Evolutionary conservation across 2,329 filamentous ascomycete species (phyloP), one percentile per base, ranked within the genome.

Genomic region (Fusarium secorum): DNA sequence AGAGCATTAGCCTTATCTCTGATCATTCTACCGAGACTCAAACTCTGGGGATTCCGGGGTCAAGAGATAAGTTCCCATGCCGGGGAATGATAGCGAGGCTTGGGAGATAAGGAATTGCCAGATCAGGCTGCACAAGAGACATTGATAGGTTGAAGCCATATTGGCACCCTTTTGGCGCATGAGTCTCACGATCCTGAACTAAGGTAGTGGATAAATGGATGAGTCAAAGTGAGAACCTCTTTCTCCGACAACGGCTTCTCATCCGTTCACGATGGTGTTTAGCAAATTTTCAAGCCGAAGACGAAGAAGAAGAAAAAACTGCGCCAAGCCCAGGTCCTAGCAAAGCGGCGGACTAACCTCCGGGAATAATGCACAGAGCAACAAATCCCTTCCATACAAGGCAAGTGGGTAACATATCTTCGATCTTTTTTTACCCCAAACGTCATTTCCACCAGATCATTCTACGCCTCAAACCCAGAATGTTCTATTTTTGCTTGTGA

Each of bases 31-130:
- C 45, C 48, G 52, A 68, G 41, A 71, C 39, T 28, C 52, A 24
- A 56, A 69, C 33, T 56, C 68, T 60, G 69, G 69, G 69, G 68
- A 66, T 70, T 66, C 64, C 36, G 56, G 68, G 68, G 68, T 71
- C 58, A 20, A 68, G 22, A 68, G 68, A 71, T 68, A 71, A 65
- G 49, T 68, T 70, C 46, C 54, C 46, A 48, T 49, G 57, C 36
- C 24, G 44, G 64, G 59, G 68, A 52, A 54, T 53, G 66, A 60
- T 48, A 66, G 42, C 28, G 20, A 41, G 35, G 26, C 60, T 67
- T 41, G 56, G 44, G 20, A 66, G 69, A 72, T 71, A 71, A 71
- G 68, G 46, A 35, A 38, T 55, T 71, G 22, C 61, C 45, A 45
- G 24, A 61, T 69, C 36, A 55, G 59, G 49, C 38, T 22, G 49